phyloP scores from a whole-genome alignment of 2,329 filamentous ascomycete genomes.

The Dothideomycetidae sp. region DNA sequence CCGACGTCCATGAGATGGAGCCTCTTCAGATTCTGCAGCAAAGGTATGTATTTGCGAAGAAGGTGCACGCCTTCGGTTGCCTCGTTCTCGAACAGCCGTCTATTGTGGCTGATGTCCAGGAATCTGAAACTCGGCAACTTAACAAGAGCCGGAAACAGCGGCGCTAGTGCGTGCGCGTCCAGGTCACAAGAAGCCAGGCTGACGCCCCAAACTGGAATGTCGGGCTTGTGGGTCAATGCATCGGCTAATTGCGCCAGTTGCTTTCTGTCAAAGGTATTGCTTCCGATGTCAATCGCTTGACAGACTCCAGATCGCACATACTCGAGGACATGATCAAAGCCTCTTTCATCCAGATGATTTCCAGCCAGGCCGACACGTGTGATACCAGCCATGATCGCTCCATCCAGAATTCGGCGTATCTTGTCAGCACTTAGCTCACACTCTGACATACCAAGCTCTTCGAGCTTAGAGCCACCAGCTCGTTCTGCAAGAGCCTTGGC shows the following conservation, averaged over 20 bases:
- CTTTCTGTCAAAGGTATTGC: slow-evolving; percentile 51
- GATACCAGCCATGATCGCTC: slow-evolving; percentile 62
- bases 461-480: slow-evolving; percentile 58
- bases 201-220: slow-evolving; percentile 57
- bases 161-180: slow-evolving; percentile 54
- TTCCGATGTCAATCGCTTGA: slow-evolving; percentile 76
- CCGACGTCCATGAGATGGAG: slow-evolving; percentile 77
- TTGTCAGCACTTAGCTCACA: slow-evolving; percentile 59
- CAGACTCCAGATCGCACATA: slow-evolving; percentile 67
- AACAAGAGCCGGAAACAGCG: slow-evolving; percentile 58
- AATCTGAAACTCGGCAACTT: slow-evolving; percentile 65
- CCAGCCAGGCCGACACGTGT: slow-evolving; percentile 69
- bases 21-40: slow-evolving; percentile 62
- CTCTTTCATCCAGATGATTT: slow-evolving; percentile 61
- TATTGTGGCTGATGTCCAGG: slow-evolving; percentile 85
- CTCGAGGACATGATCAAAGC: slow-evolving; percentile 58
- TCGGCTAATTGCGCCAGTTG: slow-evolving; percentile 35
- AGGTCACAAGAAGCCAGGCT: slow-evolving; percentile 79
- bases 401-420: slow-evolving; percentile 65
- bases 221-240: slow-evolving; percentile 29
- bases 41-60: slow-evolving; percentile 71
- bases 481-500: slow-evolving; percentile 64
- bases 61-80: slow-evolving; percentile 45
- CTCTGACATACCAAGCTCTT: slow-evolving; percentile 71
- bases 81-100: slow-evolving; percentile 56